Conservation (phyloP, 768 basidiomycete species). For the Amanita polypyramis region DNA sequence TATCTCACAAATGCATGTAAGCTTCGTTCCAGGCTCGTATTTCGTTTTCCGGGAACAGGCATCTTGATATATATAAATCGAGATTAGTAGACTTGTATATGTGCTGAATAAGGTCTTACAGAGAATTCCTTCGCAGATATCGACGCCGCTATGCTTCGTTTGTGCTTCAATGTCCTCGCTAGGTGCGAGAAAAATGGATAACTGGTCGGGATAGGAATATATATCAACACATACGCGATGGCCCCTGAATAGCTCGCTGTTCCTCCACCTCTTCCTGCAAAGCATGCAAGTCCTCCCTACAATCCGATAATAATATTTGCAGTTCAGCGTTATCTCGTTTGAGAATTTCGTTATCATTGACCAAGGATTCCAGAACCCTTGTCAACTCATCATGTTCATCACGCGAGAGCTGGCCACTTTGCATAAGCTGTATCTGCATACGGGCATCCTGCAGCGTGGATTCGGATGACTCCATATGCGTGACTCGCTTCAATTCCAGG, state of each 20-base stretch:
- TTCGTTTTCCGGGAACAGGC: conserved; percentile 13
- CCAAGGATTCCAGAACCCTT: conserved; percentile 71
- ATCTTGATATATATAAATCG: conserved; percentile 9
- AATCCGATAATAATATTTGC: conserved; percentile 59
- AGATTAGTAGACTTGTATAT: not conserved
- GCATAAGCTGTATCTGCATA: conserved; percentile 34
- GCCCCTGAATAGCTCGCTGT: conserved; percentile 34
- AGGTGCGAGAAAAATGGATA: not conserved
- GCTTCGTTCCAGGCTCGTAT: conserved; percentile 19
- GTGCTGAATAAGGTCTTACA: not conserved
- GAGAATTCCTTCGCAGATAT: conserved; percentile 1
- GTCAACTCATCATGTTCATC: conserved; percentile 51
- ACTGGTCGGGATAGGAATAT: not conserved
- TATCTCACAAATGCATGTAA: conserved; percentile 15
- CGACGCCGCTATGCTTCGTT: conserved; percentile 16
- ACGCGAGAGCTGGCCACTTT: not conserved
- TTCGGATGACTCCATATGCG: conserved; percentile 57
- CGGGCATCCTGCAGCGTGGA: conserved; percentile 58
- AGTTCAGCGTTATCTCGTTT: conserved; percentile 78
- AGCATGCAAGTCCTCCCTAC: conserved; percentile 63
- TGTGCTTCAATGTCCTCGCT: conserved; percentile 6
- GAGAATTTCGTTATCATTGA: conserved; percentile 74
- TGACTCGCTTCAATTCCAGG: conserved; percentile 48
- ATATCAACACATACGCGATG: not conserved
- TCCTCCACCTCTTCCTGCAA: conserved; percentile 74